Evolutionary conservation across 345 rosid species (phyloP), one percentile per base, ranked within the genome.

Genomic region (Salix suchowensis): DNA sequence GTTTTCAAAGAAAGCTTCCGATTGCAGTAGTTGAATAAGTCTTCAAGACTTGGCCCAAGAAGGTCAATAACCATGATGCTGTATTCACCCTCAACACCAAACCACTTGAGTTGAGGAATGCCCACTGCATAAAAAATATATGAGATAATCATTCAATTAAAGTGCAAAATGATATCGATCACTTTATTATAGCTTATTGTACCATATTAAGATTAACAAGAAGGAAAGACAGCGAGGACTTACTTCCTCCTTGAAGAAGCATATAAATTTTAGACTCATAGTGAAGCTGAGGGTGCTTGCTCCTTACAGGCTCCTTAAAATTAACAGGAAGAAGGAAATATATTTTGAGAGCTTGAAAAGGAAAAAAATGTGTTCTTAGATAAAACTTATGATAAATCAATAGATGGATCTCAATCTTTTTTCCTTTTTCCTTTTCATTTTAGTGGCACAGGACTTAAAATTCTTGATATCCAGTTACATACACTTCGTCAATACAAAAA

Each of bases 231-330:
- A 78, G 28, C 9, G 40, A 28, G 37, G 46, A 60, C 77, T 73
- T 74, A 78, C 81, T 78, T 74, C 81, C 81, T 73, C 81, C 81
- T 73, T 78, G 81, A 58, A 78, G 77, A 60, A 78, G 77, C 77
- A 60, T 74, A 70, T 78, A 78, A 58, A 78, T 74, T 70, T 78
- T 78, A 42, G 81, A 78, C 67, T 78, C 81, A 32, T 78, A 78
- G 65, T 78, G 81, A 58, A 78, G 81, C 40, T 73, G 81, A 68
- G 81, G 81, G 39, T 78, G 81, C 81, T 68, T 78, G 24, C 74
- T 73, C 64, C 65, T 78, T 32, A 71, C 77, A 68, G 81, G 77
- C 68, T 78, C 81, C 81, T 78, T 18, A 52, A 68, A 40, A 44
- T 73, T 18, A 65, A 65, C 30, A 50, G 5, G 37, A 78, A 78